These are phyloP conservation scores for Phlebiopsis gigantea DNA, from an alignment of 768 basidiomycete species.

Conservation along the genomic window DNA sequence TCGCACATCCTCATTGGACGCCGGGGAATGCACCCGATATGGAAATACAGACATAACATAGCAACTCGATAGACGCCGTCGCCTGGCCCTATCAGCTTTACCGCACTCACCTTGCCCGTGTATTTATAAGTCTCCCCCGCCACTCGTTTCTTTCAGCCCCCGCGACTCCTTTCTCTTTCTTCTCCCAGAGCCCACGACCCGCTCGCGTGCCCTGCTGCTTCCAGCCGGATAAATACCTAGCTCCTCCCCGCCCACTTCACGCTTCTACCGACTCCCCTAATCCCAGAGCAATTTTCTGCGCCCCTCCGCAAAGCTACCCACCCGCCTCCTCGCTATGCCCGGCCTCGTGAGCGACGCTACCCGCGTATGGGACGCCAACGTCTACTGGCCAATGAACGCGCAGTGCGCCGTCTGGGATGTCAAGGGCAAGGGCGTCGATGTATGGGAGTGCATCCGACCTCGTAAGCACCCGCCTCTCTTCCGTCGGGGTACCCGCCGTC, in stretches of 20 bases:
- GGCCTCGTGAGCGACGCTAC: conserved; percentile 57
- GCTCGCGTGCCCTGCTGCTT: neutral
- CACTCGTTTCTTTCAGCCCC: conserved; percentile 7
- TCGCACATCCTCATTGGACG: neutral
- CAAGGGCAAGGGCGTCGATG: conserved; percentile 59
- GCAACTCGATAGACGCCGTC: conserved; percentile 2
- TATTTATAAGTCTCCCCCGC: conserved; percentile 4
- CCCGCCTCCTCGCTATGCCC: conserved; percentile 3
- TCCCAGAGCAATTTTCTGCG: neutral
- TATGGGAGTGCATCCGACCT: conserved; percentile 70
- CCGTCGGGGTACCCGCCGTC: neutral
- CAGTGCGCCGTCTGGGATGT: conserved; percentile 74
- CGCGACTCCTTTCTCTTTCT: neutral
- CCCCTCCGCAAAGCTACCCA: neutral
- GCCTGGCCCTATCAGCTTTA: conserved; percentile 2
- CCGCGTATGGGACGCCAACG: conserved; percentile 63
- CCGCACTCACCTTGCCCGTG: conserved; percentile 4
- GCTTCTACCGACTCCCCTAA: neutral
- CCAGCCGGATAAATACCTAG: conserved; percentile 5
- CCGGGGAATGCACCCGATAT: conserved; percentile 1
- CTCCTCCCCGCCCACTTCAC: neutral
- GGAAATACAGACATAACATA: conserved; percentile 1
- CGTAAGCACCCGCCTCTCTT: conserved; percentile 40
- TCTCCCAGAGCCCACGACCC: neutral
- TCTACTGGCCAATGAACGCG: conserved; percentile 57